Base-by-base conservation (phyloP, 176 grass and related monocot species). In the Elymus sibiricus region DNA sequence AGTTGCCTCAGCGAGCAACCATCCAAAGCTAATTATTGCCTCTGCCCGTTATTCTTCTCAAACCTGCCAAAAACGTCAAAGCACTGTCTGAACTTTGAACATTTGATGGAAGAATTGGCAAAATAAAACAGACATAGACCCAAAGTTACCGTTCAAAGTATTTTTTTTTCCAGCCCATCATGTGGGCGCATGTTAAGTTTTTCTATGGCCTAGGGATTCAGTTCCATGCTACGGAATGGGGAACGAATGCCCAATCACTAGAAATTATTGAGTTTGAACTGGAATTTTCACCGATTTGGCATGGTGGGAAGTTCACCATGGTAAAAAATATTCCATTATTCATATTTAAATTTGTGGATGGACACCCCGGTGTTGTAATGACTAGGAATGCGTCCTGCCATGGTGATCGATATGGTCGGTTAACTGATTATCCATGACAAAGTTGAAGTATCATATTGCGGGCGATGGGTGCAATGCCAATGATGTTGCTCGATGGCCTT, bases 111-210 rank as follows among this genome's bases (percentile, higher is more conserved):
- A 11, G 5, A n/a, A n/a, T 19, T 25, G 14, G 59, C 64, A 13
- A 31, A 80, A 64, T 90, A 64, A 86, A 79, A 62, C 13, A 24
- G 40, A 38, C 79, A 79, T 73, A 86, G 53, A 76, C 7, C 17
- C 31, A 6, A 56, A 56, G 79, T n/a, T 78, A 71, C 15, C 4
- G 8, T 21, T 7, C n/a, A 51, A 70, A 39, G 9, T 31, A 21
- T 14, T 8, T 74, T 64, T 37, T 59, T 76, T 46, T 14, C 38
- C 35, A 70, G 21, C 35, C 21, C 64, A n/a, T 24, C 7, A 58
- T 1, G 53, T 22, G 0, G 2, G 19, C 19, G 53, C 49, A 53
- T 22, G 53, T 22, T 7, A 22, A 9, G 0, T 22, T 22, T 58
- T 61, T 26, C 59, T 25, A 0, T 1, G 3, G 59, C 7, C 3